Base-by-base conservation (phyloP, 352 stramenopile species). In the Globisporangium camurandrum region DNA sequence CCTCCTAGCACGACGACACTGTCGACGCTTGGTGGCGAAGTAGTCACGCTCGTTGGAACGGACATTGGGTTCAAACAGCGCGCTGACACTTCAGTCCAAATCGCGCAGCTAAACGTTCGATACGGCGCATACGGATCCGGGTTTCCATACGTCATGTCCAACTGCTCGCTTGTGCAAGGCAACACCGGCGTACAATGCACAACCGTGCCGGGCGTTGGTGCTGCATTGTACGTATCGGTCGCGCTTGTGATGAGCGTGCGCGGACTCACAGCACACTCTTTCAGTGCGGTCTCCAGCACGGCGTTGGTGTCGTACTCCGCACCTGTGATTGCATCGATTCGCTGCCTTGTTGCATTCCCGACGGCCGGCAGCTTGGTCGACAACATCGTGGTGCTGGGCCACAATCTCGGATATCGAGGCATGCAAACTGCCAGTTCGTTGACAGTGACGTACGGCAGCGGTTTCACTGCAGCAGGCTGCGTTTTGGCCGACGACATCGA, bases 31-130 rank as follows among this genome's bases (percentile, higher is more conserved):
- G 71, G 74, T 39, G 67, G 67, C 0, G 56, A 82, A 31, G 41
- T 34, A 0, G 51, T 86, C 24, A 28, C 70, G 23, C 38, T 83
- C 17, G 64, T 57, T 3, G 74, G 70, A 4, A 61, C 61, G 31
- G 81, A 86, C 42, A 69, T 86, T 9, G 74, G 74, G 9, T 86
- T 86, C 42, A 71, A 75, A 33, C 70, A 83, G 48, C 68, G 70
- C 9, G 39, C 47, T 1, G 69, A 71, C 23, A 54, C 37, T 14
- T 64, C 62, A 1, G 57, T 81, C 26, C 28, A 43, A 1, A 66
- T 81, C 41, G 67, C 67, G 34, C 50, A 61, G 20, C 64, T 86
- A 0, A 51, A 54, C 11, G 64, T 86, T 2, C 56, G 59, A 3
- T 86, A 83, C 48, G 67, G 66, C 17, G 23, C 48, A 3, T 83